Evolutionary conservation across 805 yeast species (phyloP), one percentile per base, ranked within the genome.

Genomic region (Yamadazyma tumulicola): DNA sequence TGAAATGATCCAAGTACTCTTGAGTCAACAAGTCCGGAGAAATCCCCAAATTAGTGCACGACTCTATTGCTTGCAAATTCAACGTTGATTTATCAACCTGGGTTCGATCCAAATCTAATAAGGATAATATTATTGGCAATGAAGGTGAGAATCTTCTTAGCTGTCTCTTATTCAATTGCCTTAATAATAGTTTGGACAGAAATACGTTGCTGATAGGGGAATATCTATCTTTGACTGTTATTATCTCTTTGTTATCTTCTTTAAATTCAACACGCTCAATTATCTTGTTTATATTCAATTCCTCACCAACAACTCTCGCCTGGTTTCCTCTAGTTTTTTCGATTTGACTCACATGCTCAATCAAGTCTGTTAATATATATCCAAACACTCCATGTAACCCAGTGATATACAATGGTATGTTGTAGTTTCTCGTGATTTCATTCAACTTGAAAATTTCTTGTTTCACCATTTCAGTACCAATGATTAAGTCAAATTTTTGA

Each of bases 341-440:
- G 30, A 74, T 70, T 3, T 58, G 61, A 2, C 85, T 69, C 20
- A 68, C 65, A 57, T 85, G 87, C 30, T 66, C 55, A 8, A 86
- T 74, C 41, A 91, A 67, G 57, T 93, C 99, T 3, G 79, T 77
- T 52, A 89, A 81, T 1, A 86, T 72, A 49, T 76, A 85, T 1
- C 96, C 96, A 54, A 74, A 87, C 52, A 89, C 62, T 0, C 98
- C 99, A 55, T 82, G 82, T 2, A 78, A 52, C 0, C 80, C 81
- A 1, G 85, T 62, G 11, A 75, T 69, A 53, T 84, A 87, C 19
- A 93, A 66, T 3, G 95, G 85, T 13, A 80, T 71, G 19, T 67
- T 64, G 13, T 69, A 59, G 2, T 49, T 32, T 45, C 97, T 73
- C 6, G 89, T 71, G 21, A 71, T 55, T 0, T 46, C 47, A 51